Conservation (phyloP, 495 filamentous ascomycete species). For the Elaphomyces granulatus region DNA sequence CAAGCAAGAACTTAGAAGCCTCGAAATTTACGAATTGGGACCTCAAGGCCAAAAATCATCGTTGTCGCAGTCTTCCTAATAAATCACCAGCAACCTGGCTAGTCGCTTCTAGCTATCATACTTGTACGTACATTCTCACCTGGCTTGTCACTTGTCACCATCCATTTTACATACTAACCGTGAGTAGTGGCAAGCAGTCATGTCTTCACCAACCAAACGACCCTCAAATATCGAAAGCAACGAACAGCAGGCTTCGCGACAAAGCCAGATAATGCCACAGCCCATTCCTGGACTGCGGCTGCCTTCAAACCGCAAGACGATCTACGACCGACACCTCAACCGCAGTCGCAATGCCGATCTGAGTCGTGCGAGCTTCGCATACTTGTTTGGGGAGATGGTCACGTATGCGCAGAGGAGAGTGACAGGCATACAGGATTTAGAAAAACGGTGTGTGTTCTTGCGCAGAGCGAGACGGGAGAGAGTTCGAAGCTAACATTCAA, state of each 20-base stretch:
- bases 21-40: too few species aligned
- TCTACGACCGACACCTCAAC: constrained; percentile 92
- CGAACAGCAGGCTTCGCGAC: constrained; percentile 16
- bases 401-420: constrained; percentile 83
- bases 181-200: constrained; percentile 16
- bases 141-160: too few species aligned
- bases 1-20: too few species aligned
- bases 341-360: constrained; percentile 74
- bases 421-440: constrained; percentile 82
- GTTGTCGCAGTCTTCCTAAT: too few species aligned
- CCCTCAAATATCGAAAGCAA: constrained; percentile 15
- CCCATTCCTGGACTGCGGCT: constrained; percentile 61
- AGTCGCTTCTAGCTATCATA: too few species aligned
- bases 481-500: background rate
- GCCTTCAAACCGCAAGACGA: constrained; percentile 90
- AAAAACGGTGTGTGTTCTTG: constrained; percentile 77
- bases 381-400: constrained; percentile 94
- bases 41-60: too few species aligned
- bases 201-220: constrained; percentile 6
- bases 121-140: too few species aligned
- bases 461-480: too few species aligned
- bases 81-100: too few species aligned
- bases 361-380: constrained; percentile 86
- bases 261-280: constrained; percentile 22
- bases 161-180: constrained; percentile 29